Base-by-base conservation (phyloP, 768 basidiomycete genomes). In the Leccinum uliginosum region DNA sequence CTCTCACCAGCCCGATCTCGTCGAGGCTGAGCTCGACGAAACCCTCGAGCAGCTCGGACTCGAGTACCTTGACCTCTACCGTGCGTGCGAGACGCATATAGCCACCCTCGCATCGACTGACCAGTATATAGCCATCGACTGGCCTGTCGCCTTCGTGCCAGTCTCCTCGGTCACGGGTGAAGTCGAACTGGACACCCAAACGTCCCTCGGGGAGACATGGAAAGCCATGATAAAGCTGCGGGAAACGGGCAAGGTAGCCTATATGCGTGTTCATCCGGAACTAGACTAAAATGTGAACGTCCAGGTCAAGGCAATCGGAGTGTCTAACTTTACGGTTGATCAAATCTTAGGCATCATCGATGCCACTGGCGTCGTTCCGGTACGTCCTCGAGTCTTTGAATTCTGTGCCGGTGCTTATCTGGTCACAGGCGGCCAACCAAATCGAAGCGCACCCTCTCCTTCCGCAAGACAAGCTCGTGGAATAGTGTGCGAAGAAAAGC, bases 391-490 rank as follows among this genome's bases (percentile, higher is more conserved):
- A 40, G 38, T n/a, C 14, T 17, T 26, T 32, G 8, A 8, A 21
- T 38, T 45, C 12, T 55, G 29, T 6, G 19, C 46, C 14, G 48
- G 24, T 51, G 19, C 49, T 64, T 23, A 59, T 24, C 47, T 9
- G 32, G 35, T 50, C 9, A 8, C 23, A 84, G 83, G 73, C 76
- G 21, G 84, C 75, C 27, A 92, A 94, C 74, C 92, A 95, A 74
- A 75, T 93, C 61, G 91, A 93, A 71, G 83, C 84, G 21, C 93
- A 94, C 77, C 90, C 91, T 14, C 78, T 84, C 51, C 80, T 90
- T 56, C 86, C 81, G 10, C 91, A 93, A 66, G 81, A 85, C 50
- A 85, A 89, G 14, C 81, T 92, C 53, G 77, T 85, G 52, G 79
- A 75, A 38, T 92, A 81, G 74, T 86, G 84, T 75, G 82, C 84